Percentiles rank a stretch among this genome's conserved stretches.
Conservation (phyloP, 2,329 filamentous ascomycete species). For the Penicillium sp. region DNA sequence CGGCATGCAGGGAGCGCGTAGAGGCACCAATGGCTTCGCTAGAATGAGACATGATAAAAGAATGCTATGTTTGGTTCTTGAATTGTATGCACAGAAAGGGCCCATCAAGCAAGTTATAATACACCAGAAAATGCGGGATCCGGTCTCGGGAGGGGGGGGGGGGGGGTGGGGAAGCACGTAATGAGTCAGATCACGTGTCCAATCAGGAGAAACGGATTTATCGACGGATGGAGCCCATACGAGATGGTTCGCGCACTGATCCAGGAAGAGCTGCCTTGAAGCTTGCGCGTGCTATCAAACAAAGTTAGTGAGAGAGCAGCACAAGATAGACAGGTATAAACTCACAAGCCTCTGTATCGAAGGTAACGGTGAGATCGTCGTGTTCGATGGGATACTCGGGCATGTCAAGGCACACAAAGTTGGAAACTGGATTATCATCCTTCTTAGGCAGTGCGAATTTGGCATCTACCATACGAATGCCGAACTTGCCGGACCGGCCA, state of each 20-base stretch:
- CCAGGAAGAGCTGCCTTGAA: slow-evolving; percentile 43
- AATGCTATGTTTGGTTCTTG: slow-evolving; percentile 23
- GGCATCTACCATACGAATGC: slow-evolving; percentile 79
- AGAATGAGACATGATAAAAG: slow-evolving; percentile 27
- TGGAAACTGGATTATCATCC: slow-evolving; percentile 55
- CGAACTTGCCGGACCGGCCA: slow-evolving; percentile 63
- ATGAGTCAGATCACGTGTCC: slow-evolving; percentile 25
- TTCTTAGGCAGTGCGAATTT: slow-evolving; percentile 79
- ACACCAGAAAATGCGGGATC: slow-evolving; percentile 10
- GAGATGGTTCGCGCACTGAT: slow-evolving; percentile 40
- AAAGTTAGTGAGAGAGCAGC: not conserved
- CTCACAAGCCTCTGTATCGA: slow-evolving; percentile 76
- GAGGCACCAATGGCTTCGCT: slow-evolving; percentile 48
- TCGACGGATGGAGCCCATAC: slow-evolving; percentile 44
- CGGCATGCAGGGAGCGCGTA: slow-evolving; percentile 76
- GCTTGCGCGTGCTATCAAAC: slow-evolving; percentile 36
- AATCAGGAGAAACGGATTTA: slow-evolving; percentile 20
- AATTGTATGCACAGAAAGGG: slow-evolving; percentile 21
- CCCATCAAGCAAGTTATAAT: slow-evolving; percentile 12
- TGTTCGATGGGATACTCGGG: slow-evolving; percentile 89
- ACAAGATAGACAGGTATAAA: slow-evolving; percentile 18
- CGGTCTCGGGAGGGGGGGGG: not conserved
- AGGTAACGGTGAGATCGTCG: slow-evolving; percentile 83
- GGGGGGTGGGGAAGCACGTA: slow-evolving; percentile 16
- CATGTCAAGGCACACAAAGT: slow-evolving; percentile 81